phyloP scores from a whole-genome alignment of 2,329 filamentous ascomycete genomes.

The Corinectria fuckeliana region DNA sequence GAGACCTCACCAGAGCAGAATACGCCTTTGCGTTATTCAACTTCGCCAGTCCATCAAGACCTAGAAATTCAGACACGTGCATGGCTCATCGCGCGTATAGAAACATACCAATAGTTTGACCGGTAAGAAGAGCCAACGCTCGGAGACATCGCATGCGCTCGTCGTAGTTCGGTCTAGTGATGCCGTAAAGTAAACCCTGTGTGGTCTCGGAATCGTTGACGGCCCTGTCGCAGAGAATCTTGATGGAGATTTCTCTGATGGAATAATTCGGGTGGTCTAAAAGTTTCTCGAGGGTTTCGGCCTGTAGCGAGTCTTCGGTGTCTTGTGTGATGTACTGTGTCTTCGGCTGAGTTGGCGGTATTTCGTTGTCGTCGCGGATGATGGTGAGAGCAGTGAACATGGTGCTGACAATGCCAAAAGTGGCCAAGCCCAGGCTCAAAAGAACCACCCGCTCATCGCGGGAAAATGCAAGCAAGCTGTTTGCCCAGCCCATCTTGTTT shows the following conservation, averaged over 20 bases:
- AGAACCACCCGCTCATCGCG: conserved; percentile 63
- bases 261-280: conserved; percentile 74
- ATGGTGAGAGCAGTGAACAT: conserved; percentile 65
- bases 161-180: conserved; percentile 65
- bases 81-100: background rate
- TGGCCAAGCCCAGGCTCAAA: conserved; percentile 61
- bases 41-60: conserved; percentile 49
- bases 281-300: conserved; percentile 71
- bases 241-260: conserved; percentile 71
- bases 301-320: conserved; percentile 73
- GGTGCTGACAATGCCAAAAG: conserved; percentile 62
- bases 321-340: conserved; percentile 77
- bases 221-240: conserved; percentile 62
- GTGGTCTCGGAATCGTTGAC: conserved; percentile 64
- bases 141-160: conserved; percentile 63
- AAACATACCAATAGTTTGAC: conserved; percentile 44
- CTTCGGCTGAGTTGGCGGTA: conserved; percentile 69
- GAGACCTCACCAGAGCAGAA: conserved; percentile 64
- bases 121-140: conserved; percentile 61
- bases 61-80: conserved; percentile 29
- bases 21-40: conserved; percentile 60
- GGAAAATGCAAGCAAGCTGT: conserved; percentile 38
- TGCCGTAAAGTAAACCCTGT: conserved; percentile 60
- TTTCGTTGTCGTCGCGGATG: conserved; percentile 69
- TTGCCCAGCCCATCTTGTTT: conserved; percentile 49